Conservation (phyloP, 441 rosid genomes). For the Flueggea neowawraea region DNA sequence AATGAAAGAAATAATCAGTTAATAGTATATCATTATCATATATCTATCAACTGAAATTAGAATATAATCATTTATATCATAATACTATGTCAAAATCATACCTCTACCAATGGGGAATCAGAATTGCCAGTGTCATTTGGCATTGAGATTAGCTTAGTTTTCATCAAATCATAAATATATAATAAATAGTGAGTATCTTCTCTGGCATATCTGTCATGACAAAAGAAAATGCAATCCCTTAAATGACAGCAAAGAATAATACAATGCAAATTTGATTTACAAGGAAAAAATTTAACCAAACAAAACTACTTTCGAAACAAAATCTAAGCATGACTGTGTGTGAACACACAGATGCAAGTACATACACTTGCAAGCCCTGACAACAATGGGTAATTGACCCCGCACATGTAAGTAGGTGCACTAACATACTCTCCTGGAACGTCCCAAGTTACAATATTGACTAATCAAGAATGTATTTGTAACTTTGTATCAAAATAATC, state of each 20-base stretch:
- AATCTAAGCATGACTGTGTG: no score
- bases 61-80: neutral
- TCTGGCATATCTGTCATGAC: slow-evolving; percentile 77
- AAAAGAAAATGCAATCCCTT: slow-evolving; percentile 8
- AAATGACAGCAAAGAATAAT: slow-evolving; percentile 8
- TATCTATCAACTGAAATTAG: neutral
- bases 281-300: neutral
- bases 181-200: slow-evolving; percentile 95
- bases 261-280: neutral
- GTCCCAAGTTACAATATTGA: no score
- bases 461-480: no score
- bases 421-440: no score
- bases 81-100: slow-evolving; percentile 20
- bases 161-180: slow-evolving; percentile 78
- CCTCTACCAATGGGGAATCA: slow-evolving; percentile 71
- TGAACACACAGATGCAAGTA: no score
- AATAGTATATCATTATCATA: neutral
- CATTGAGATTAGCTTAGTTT: slow-evolving; percentile 34
- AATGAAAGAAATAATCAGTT: neutral
- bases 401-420: no score
- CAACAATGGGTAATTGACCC: no score
- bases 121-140: slow-evolving; percentile 40
- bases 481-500: no score
- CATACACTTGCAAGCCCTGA: no score
- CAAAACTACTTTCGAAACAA: no score